Percentiles rank a stretch among this genome's conserved stretches.
Evolutionary conservation across 345 rosid species (phyloP).

Genomic region (Acer negundo): DNA sequence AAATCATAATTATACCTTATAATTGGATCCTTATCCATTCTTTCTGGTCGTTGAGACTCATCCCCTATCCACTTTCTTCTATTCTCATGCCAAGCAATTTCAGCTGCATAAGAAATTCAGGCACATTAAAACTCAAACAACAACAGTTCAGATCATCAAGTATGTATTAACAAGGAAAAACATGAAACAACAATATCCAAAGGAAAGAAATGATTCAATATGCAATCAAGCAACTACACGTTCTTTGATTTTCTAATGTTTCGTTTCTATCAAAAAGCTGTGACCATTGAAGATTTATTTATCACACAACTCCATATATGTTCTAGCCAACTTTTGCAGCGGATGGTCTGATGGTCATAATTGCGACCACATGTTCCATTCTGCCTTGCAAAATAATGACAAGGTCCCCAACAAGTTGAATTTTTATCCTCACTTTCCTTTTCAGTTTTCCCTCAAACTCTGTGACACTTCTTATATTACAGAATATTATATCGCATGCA

Average conservation of each 20-base stretch:
- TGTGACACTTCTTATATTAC: not conserved
- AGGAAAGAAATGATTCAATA: not conserved
- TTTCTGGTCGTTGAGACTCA: constrained; percentile 41
- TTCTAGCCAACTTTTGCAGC: not conserved
- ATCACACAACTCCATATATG: not conserved
- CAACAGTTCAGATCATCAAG: not conserved
- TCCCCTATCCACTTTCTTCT: constrained; percentile 83
- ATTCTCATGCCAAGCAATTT: constrained; percentile 68
- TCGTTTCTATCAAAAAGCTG: not conserved
- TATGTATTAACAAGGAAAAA: not conserved
- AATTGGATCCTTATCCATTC: constrained; percentile 59
- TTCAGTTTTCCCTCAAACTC: not conserved
- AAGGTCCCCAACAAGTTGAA: not conserved
- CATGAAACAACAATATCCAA: not conserved
- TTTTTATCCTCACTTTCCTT: not conserved
- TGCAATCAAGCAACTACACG: not conserved
- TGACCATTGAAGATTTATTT: not conserved
- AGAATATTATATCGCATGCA: not conserved
- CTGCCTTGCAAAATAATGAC: not conserved
- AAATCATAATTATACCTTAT: constrained; percentile 56
- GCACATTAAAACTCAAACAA: constrained; percentile 23
- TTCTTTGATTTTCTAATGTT: not conserved
- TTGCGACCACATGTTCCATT: not conserved
- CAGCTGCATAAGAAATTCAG: constrained; percentile 48
- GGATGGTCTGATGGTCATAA: not conserved